Evolutionary conservation across 2,329 filamentous ascomycete species (phyloP).

Genomic region (Aspergillus ustus): DNA sequence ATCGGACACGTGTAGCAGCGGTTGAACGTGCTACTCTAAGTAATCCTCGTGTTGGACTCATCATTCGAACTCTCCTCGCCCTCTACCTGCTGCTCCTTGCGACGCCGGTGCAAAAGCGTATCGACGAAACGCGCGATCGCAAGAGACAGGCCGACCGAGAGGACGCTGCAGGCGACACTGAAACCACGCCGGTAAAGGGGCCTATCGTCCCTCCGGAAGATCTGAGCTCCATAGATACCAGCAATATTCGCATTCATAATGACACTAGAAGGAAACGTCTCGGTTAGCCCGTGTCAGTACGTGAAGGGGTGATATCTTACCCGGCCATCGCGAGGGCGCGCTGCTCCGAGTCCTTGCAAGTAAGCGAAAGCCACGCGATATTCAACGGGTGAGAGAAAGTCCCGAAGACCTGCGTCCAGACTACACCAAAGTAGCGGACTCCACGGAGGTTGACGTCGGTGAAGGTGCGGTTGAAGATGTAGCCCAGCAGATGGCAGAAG

Average conservation of each 20-base stretch:
- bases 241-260: constrained; percentile 68
- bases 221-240: constrained; percentile 65
- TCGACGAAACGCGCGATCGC: constrained; percentile 10
- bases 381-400: constrained; percentile 47
- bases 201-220: constrained; percentile 51
- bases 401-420: constrained; percentile 14
- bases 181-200: constrained; percentile 27
- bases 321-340: constrained; percentile 63
- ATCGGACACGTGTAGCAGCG: too few relatives aligned
- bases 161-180: constrained; percentile 12
- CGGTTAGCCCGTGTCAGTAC: neutral
- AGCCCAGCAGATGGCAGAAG: constrained; percentile 16
- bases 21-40: neutral
- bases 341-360: constrained; percentile 61
- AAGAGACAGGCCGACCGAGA: constrained; percentile 14
- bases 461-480: constrained; percentile 19
- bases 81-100: constrained; percentile 1
- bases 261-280: constrained; percentile 33
- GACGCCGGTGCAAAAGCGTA: constrained; percentile 6
- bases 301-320: neutral
- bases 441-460: constrained; percentile 12
- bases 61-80: neutral
- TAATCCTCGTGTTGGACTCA: neutral
- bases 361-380: constrained; percentile 64
- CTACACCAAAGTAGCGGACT: constrained; percentile 16